Base-by-base conservation (phyloP, 352 stramenopile genomes). In the Elongisporangium undulatum region DNA sequence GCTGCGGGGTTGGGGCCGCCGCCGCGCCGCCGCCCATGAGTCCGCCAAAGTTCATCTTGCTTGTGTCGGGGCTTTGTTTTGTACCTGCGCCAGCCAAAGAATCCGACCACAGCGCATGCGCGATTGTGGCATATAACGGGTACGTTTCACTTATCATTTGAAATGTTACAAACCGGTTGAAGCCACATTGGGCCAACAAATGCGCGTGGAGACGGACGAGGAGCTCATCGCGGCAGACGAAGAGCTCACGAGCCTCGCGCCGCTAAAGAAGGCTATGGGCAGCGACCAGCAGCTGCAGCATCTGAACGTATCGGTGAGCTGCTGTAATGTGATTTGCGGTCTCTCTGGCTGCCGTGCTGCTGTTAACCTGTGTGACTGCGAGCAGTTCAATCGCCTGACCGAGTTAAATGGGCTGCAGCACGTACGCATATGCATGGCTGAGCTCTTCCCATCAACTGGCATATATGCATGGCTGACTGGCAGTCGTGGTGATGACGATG, bases 21-120 rank as follows among this genome's bases (percentile, higher is more conserved):
- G 68, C 61, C 51, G 69, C 72, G 64, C 65, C 66, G 55, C 79
- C 75, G 69, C 81, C 77, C 79, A 90, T 87, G 24, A 92, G 62
- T 62, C 81, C 77, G 21, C 81, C 79, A 63, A 92, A 92, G 70
- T 91, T 92, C 83, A 92, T 92, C 51, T 15, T 71, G 64, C 48
- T 67, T 6, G 52, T 51, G n/a, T 64, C 21, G 22, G 41, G 13
- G n/a, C 26, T 63, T 20, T 23, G n/a, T 21, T 52, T 52, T 20
- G 48, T 52, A 23, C 48, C 48, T 52, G 48, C 5, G 48, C n/a
- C n/a, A 20, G n/a, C 48, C 29, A 41, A 41, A 41, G 29, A 41
- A 41, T 41, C 29, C 29, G 5, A 41, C 8, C 29, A 3, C 24
- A n/a, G n/a, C n/a, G n/a, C n/a, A n/a, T n/a, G 45, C 48, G 15